A percentile compares a stretch with the other conserved stretches of the same genome.
Evolutionary conservation across 345 rosid species (phyloP).

Genomic region (Hibiscus trionum): DNA sequence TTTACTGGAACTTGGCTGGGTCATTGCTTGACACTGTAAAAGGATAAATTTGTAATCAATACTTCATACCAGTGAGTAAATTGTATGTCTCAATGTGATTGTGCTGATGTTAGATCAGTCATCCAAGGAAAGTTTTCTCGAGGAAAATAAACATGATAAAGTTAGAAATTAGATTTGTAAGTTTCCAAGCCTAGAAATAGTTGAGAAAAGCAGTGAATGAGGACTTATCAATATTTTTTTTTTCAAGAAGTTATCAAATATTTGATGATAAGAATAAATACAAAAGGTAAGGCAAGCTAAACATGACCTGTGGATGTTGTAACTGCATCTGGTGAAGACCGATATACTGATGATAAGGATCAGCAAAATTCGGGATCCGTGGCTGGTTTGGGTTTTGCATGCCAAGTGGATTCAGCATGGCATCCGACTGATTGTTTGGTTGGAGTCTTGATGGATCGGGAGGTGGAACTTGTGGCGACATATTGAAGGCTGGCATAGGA

Average conservation of each 20-base stretch:
- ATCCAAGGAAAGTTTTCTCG: background rate
- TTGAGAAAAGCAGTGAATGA: background rate
- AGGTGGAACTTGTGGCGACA: constrained; percentile 38
- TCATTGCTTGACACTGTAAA: constrained; percentile 44
- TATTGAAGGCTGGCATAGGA: constrained; percentile 50
- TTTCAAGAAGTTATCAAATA: background rate
- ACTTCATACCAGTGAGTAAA: background rate
- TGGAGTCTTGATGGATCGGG: constrained; percentile 50
- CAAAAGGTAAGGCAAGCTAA: background rate
- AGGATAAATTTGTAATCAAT: background rate
- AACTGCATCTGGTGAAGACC: constrained; percentile 48
- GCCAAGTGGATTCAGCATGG: constrained; percentile 30
- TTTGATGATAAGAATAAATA: background rate
- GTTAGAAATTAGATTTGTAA: too few relatives aligned
- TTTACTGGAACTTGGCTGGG: constrained; percentile 38
- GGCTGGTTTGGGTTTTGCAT: constrained; percentile 41
- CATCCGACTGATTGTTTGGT: constrained; percentile 36
- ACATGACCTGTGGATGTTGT: constrained; percentile 50
- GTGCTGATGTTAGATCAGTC: background rate
- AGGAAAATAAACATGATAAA: too few relatives aligned
- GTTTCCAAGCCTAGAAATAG: background rate
- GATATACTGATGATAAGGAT: constrained; percentile 67
- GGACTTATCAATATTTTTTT: background rate
- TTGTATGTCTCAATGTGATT: background rate
- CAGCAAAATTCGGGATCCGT: constrained; percentile 33